Percentiles rank a stretch among this genome's conserved stretches.
Conservation (phyloP, 2,329 filamentous ascomycete genomes). For the Sporothrix phasma region DNA sequence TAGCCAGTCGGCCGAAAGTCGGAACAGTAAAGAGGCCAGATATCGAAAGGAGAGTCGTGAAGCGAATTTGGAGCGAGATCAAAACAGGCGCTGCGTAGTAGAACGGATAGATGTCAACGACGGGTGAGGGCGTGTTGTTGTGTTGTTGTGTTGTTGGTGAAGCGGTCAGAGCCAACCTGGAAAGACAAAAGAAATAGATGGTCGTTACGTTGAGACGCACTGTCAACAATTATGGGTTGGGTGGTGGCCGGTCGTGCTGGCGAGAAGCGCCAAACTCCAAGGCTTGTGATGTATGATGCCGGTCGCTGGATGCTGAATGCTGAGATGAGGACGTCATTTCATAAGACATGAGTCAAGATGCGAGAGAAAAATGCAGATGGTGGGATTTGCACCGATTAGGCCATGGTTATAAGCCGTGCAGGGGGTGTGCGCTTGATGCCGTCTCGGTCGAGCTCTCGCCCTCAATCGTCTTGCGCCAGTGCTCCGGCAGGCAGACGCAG, state of each 20-base stretch:
- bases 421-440: slow-evolving; percentile 36
- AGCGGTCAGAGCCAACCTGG: background rate
- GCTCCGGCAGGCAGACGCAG: slow-evolving; percentile 87
- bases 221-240: slow-evolving; percentile 17
- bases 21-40: slow-evolving; percentile 4
- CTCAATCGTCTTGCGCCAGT: slow-evolving; percentile 95
- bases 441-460: slow-evolving; percentile 66
- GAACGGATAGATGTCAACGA: background rate
- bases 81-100: slow-evolving; percentile 12
- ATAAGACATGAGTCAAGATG: slow-evolving; percentile 26
- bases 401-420: slow-evolving; percentile 21
- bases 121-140: background rate
- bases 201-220: background rate
- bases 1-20: slow-evolving; percentile 2
- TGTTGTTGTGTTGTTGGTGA: background rate
- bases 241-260: slow-evolving; percentile 21
- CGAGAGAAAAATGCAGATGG: background rate
- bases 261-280: slow-evolving; percentile 1
- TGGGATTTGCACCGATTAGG: background rate
- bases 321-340: slow-evolving; percentile 20
- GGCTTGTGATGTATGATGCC: background rate
- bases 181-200: background rate
- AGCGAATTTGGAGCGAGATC: background rate
- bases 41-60: slow-evolving; percentile 12
- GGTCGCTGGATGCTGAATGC: background rate